Conservation (phyloP, 2,329 filamentous ascomycete species). For the Pestalotiopsis sp. region DNA sequence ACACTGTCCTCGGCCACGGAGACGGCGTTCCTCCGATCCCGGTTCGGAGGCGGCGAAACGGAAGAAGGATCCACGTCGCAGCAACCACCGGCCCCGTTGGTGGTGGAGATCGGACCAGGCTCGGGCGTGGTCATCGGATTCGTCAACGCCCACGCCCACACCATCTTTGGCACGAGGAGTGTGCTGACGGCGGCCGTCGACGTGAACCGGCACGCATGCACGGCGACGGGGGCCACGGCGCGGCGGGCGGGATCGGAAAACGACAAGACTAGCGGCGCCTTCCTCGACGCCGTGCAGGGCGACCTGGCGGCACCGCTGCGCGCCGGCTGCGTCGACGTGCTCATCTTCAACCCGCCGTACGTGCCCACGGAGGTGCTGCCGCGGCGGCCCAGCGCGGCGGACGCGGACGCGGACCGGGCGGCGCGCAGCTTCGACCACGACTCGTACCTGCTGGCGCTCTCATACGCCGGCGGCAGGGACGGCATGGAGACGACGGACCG, state of each 20-base stretch:
- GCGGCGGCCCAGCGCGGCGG: constrained; percentile 38
- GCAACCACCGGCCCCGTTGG: constrained; percentile 52
- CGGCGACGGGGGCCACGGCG: constrained; percentile 73
- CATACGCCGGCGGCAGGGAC: constrained; percentile 85
- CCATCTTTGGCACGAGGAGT: constrained; percentile 72
- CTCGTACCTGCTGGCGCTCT: constrained; percentile 79
- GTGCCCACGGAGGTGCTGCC: constrained; percentile 84
- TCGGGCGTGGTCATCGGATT: constrained; percentile 96
- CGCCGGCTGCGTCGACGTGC: constrained; percentile 68
- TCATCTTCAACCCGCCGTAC: constrained; percentile 97
- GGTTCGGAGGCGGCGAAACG: constrained; percentile 50
- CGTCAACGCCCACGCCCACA: constrained; percentile 71
- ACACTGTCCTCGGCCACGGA: constrained; percentile 77
- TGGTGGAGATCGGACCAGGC: constrained; percentile 87
- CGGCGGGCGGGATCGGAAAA: constrained; percentile 42
- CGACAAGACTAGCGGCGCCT: constrained; percentile 44
- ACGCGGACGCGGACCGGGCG: constrained; percentile 30
- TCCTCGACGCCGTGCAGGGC: constrained; percentile 68
- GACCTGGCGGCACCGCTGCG: constrained; percentile 70
- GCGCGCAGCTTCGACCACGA: constrained; percentile 70
- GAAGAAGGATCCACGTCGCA: constrained; percentile 22
- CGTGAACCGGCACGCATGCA: constrained; percentile 82
- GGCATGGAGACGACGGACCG: constrained; percentile 94
- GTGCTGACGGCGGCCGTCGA: constrained; percentile 79
- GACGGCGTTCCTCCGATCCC: constrained; percentile 65